Evolutionary conservation across 441 rosid species (phyloP).

Genomic region (Isatis lusitanica): DNA sequence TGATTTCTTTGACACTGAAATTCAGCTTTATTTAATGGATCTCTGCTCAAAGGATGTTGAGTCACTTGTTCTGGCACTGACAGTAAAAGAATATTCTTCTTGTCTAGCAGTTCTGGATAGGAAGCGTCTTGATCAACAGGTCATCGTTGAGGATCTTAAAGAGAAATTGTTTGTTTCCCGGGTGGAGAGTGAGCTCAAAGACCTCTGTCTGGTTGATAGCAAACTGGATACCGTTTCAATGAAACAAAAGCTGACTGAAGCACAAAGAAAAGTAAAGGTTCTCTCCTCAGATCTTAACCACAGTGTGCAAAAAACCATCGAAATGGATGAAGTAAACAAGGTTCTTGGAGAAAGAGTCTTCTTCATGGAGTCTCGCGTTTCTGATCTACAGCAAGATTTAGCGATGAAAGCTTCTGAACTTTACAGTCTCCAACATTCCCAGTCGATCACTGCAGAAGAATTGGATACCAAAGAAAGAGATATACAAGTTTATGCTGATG

Average conservation of each 20-base stretch:
- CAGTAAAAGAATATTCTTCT: conserved; percentile 52
- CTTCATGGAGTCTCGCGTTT: conserved; percentile 54
- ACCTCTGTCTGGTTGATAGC: conserved; percentile 42
- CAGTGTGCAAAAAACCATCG: conserved; percentile 45
- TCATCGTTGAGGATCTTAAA: conserved; percentile 52
- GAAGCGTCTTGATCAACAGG: conserved; percentile 39
- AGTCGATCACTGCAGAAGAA: conserved; percentile 47
- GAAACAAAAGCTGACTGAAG: conserved; percentile 43
- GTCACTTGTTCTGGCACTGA: conserved; percentile 57
- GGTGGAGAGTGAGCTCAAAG: conserved; percentile 63
- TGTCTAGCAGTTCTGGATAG: conserved; percentile 40
- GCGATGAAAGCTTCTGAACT: conserved; percentile 52
- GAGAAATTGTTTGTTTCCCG: conserved; percentile 48
- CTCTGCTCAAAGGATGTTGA: conserved; percentile 73
- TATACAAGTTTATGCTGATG: conserved; percentile 41
- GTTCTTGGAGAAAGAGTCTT: conserved; percentile 47
- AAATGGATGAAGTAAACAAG: conserved; percentile 40
- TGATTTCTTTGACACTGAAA: conserved; percentile 54
- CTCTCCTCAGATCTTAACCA: conserved; percentile 31
- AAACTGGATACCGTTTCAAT: conserved; percentile 40
- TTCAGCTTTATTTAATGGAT: conserved; percentile 52
- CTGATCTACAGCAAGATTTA: conserved; percentile 55
- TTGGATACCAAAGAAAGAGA: conserved; percentile 48
- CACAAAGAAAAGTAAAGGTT: conserved; percentile 26
- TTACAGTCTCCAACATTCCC: conserved; percentile 48